Evolutionary conservation across 768 basidiomycete species (phyloP).

Genomic region (Mycena sanguinolenta): DNA sequence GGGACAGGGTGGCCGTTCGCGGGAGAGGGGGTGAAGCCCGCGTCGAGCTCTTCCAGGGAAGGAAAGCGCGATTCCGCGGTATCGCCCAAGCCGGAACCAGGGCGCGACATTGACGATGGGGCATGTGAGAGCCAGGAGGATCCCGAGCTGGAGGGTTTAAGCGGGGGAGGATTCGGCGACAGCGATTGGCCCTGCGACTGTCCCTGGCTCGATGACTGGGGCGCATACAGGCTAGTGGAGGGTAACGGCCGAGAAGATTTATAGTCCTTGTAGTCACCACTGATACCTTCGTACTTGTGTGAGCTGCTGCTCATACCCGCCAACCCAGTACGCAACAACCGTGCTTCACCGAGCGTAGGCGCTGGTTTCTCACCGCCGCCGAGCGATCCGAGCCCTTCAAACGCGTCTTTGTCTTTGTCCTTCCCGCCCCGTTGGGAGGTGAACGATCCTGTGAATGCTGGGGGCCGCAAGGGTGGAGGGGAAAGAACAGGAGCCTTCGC

Average conservation of each 20-base stretch:
- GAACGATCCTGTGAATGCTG: slow-evolving; percentile 46
- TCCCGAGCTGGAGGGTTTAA: slow-evolving; percentile 45
- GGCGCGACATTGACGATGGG: slow-evolving; percentile 45
- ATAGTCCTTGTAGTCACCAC: slow-evolving; percentile 46
- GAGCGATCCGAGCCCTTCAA: slow-evolving; percentile 77
- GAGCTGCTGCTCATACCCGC: slow-evolving; percentile 61
- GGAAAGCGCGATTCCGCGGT: slow-evolving; percentile 85
- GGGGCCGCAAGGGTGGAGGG: slow-evolving; percentile 39
- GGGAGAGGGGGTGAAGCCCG: slow-evolving; percentile 27
- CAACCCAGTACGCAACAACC: slow-evolving; percentile 78
- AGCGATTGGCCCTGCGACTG: slow-evolving; percentile 44
- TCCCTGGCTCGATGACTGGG: slow-evolving; percentile 3
- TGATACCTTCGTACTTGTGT: slow-evolving; percentile 35
- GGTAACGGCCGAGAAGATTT: slow-evolving; percentile 50
- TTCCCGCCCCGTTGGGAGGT: slow-evolving; percentile 33
- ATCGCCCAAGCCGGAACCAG: slow-evolving; percentile 52
- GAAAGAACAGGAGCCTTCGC: slow-evolving; percentile 31
- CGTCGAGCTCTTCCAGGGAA: slow-evolving; percentile 86
- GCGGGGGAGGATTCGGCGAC: slow-evolving; percentile 45
- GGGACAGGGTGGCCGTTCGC: slow-evolving; percentile 24
- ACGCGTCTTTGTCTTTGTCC: slow-evolving; percentile 81
- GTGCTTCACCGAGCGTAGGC: slow-evolving; percentile 82
- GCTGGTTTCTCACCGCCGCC: slow-evolving; percentile 59
- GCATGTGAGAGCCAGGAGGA: slow-evolving; percentile 49
- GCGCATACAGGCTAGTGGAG: slow-evolving; percentile 46